Evolutionary conservation across 2,329 filamentous ascomycete genomes (phyloP).

Genomic region (Cordyceps militaris): DNA sequence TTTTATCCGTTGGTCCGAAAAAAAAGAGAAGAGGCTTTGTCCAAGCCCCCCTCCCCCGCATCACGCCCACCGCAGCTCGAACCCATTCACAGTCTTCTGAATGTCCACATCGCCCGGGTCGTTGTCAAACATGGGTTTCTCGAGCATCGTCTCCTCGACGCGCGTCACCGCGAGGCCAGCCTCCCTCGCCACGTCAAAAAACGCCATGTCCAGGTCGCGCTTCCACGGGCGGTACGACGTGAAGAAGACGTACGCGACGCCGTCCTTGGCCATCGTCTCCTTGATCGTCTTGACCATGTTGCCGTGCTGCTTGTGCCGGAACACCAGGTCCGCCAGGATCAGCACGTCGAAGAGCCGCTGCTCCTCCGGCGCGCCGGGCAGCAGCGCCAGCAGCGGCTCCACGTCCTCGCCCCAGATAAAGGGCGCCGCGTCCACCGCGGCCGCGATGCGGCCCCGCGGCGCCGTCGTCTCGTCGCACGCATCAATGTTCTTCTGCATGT

Average conservation of each 20-base stretch:
- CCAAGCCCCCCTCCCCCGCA: background rate
- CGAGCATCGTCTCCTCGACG: conserved; percentile 74
- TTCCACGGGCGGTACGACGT: conserved; percentile 92
- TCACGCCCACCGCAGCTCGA: conserved; percentile 56
- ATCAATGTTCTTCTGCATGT: conserved; percentile 69
- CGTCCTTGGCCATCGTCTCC: conserved; percentile 51
- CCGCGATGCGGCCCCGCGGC: conserved; percentile 24
- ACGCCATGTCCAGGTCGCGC: conserved; percentile 72
- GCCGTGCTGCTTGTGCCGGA: conserved; percentile 80
- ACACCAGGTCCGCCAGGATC: conserved; percentile 82
- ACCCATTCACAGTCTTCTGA: conserved; percentile 76
- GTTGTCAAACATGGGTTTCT: conserved; percentile 80
- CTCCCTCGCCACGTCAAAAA: conserved; percentile 70
- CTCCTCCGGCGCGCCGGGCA: conserved; percentile 30
- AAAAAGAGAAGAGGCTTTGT: background rate
- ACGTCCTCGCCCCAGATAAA: conserved; percentile 77
- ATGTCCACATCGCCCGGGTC: conserved; percentile 79
- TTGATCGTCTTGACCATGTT: conserved; percentile 69
- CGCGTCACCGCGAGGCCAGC: conserved; percentile 71
- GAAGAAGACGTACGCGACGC: conserved; percentile 78
- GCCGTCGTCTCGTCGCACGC: conserved; percentile 38
- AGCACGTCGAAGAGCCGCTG: conserved; percentile 63
- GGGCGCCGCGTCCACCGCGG: conserved; percentile 53
- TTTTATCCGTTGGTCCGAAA: background rate
- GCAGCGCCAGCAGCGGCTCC: conserved; percentile 47